Evolutionary conservation across 129 eudicot species (phyloP), one percentile per base, ranked within the genome.

Genomic region (Deinandra increscens): DNA sequence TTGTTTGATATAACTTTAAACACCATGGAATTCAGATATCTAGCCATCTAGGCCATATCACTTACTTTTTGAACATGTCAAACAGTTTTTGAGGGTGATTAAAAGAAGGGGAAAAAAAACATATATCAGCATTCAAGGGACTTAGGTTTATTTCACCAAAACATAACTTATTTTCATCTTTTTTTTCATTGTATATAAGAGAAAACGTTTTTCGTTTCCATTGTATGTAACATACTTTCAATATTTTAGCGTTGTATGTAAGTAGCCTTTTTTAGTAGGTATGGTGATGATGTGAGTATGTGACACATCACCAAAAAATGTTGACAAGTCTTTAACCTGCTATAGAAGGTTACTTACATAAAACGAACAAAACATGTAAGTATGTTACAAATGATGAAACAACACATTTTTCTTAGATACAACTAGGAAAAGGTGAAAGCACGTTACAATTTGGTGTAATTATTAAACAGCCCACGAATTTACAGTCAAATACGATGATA

Each of bases 401-500:
- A 26, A 1, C 5, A 36, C 39, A 36, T 36, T 36, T 36, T 36
- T 4, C 39, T 36, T 4, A 36, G 39, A 36, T 36, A 36, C 39
- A 36, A 36, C 36, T 11, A 56, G 39, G 29, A 56, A 56, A 11
- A 23, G 37, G 62, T 56, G 62, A 56, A 56, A 23, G 38, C 4
- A 29, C 26, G 18, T 26, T 56, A 12, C 12, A 34, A 13, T 60
- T 60, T 8, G 20, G 43, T 29, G 26, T 33, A 31, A 15, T 60
- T 60, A 33, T 44, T 31, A 60, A 13, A 50, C 19, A 36, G 17
- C 19, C 13, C 4, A 22, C 1, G 11, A 65, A 31, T 1, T 62
- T 23, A 39, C 31, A 4, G 33, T 46, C 23, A 67, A 75, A 58
- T 17, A 56, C 45, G 60, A 22, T 55, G 60, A 22, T 49, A 33